phyloP scores from a whole-genome alignment of 805 yeast species.

The Yarrowia sp. region DNA sequence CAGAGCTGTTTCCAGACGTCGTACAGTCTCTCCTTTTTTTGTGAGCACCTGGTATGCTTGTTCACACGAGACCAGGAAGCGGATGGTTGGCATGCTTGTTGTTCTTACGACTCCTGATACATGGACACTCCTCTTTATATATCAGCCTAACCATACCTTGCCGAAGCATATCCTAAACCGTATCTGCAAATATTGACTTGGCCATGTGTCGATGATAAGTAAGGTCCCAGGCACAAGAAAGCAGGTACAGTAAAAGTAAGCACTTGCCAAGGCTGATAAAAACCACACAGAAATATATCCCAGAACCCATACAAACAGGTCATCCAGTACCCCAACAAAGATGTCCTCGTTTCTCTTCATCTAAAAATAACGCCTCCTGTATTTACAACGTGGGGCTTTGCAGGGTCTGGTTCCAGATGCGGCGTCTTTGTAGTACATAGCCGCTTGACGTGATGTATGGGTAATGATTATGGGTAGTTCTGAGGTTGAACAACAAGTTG shows the following conservation, averaged over 20 bases:
- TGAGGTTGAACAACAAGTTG: too few relatives aligned
- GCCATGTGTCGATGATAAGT: too few relatives aligned
- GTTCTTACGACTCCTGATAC: too few relatives aligned
- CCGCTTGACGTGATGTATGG: background rate
- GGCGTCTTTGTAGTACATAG: background rate
- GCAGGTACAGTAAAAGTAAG: too few relatives aligned
- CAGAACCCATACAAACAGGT: background rate
- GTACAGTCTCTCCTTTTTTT: background rate
- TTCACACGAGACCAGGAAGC: background rate
- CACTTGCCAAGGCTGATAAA: too few relatives aligned
- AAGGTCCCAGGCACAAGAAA: too few relatives aligned
- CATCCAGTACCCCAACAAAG: background rate
- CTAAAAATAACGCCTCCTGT: slow-evolving; percentile 8
- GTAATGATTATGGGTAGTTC: too few relatives aligned
- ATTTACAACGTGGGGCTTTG: slow-evolving; percentile 8
- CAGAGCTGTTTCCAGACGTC: background rate
- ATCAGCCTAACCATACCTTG: background rate
- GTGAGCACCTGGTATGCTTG: background rate
- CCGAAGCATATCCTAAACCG: slow-evolving; percentile 10
- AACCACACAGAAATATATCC: too few relatives aligned
- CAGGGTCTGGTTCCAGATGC: slow-evolving; percentile 5
- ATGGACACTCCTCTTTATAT: background rate
- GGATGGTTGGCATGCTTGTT: background rate
- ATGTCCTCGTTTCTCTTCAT: too few relatives aligned
- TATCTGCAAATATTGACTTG: background rate